Conservation (phyloP, 176 grass and related monocot species). For the Poa pratensis region DNA sequence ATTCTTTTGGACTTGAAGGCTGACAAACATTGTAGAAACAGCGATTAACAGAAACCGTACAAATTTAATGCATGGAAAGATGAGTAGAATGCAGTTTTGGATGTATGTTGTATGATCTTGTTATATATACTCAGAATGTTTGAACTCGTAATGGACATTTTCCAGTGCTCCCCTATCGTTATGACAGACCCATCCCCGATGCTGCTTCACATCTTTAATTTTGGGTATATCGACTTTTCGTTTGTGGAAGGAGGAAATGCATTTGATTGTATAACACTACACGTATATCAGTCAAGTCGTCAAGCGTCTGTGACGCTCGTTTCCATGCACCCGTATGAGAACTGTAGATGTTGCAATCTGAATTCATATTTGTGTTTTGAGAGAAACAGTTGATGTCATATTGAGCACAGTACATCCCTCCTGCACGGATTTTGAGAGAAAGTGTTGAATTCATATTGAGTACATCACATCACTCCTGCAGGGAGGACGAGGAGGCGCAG, state of each 20-base stretch:
- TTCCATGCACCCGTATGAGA: too few species aligned
- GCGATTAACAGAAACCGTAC: neutral
- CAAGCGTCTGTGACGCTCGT: too few species aligned
- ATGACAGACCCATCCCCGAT: neutral
- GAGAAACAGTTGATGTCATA: too few species aligned
- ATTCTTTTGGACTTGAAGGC: slow-evolving; percentile 32
- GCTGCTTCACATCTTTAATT: neutral
- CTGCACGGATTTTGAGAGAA: neutral
- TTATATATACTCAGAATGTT: neutral
- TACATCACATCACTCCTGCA: neutral
- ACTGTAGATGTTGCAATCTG: neutral
- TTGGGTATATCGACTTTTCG: neutral
- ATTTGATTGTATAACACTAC: neutral
- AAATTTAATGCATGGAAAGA: slow-evolving; percentile 20
- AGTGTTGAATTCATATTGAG: too few species aligned
- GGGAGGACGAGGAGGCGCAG: neutral
- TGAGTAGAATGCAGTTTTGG: slow-evolving; percentile 13
- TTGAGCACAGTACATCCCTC: neutral
- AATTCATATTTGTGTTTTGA: neutral
- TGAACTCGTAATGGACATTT: slow-evolving; percentile 27
- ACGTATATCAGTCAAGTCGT: neutral
- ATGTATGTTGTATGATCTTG: slow-evolving; percentile 28
- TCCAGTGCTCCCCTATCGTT: neutral
- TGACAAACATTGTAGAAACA: slow-evolving; percentile 16
- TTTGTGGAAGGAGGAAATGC: neutral